These are phyloP conservation scores for Debaryomyces prosopidis DNA, from an alignment of 805 yeast genomes.

Conservation along the genomic window DNA sequence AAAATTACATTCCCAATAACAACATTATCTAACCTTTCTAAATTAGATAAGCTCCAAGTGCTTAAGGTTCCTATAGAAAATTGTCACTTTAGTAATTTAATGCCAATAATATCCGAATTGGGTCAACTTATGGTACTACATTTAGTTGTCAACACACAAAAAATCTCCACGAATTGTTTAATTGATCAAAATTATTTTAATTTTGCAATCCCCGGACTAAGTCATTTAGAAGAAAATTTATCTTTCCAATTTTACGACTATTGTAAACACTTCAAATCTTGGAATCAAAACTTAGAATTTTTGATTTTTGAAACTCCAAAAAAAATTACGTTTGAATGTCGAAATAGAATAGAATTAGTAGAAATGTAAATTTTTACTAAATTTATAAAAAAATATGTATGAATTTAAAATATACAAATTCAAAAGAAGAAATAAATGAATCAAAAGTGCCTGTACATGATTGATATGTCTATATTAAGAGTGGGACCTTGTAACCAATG, in stretches of 20 bases:
- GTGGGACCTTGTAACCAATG: too few relatives aligned
- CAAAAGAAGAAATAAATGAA: too few relatives aligned
- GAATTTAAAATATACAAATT: too few relatives aligned
- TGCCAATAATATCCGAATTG: conserved; percentile 3
- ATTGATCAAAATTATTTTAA: conserved; percentile 9
- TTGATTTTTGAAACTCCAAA: background rate
- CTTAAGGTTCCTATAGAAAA: conserved; percentile 11
- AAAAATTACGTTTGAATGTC: background rate
- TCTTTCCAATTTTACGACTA: background rate
- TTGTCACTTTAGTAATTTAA: conserved; percentile 6
- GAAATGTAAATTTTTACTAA: background rate
- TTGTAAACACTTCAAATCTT: background rate
- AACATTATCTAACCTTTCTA: conserved; percentile 1
- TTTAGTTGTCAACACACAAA: conserved; percentile 2
- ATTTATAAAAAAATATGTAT: too few relatives aligned
- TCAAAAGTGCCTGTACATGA: too few relatives aligned
- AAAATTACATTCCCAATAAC: conserved; percentile 3
- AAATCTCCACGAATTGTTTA: conserved; percentile 3
- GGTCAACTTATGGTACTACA: conserved; percentile 4
- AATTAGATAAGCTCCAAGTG: conserved; percentile 3
- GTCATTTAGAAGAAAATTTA: background rate
- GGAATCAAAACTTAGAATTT: background rate
- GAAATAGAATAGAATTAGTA: background rate
- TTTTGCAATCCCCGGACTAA: conserved; percentile 5
- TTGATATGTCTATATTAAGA: too few relatives aligned